Base-by-base conservation (phyloP, 2,329 filamentous ascomycete species). In the Aquanectria penicillioides region DNA sequence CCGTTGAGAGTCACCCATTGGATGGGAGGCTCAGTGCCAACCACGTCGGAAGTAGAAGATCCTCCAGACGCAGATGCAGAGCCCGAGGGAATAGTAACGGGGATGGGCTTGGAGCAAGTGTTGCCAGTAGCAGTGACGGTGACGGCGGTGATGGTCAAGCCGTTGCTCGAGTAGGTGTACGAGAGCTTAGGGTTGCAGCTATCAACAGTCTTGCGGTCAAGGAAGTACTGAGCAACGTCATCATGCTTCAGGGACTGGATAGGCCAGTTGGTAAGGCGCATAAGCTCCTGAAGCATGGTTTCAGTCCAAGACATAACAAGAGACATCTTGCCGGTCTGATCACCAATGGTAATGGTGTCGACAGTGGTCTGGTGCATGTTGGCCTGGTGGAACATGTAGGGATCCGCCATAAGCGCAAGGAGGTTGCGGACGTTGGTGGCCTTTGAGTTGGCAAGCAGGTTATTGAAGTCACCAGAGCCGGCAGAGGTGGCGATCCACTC, bases 331-430 rank as follows among this genome's bases (percentile, higher is more conserved):
- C 60, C 57, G 0, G 60, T 64, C 34, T 64, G 54, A 15, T 37
- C 40, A 17, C 62, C 62, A n/a, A 64, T 38, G 5, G 60, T 64
- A 4, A 54, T 53, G 9, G 59, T 6, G 2, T 49, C 52, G 15
- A 64, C 60, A 13, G 54, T 43, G 3, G 18, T 36, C 17, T 48
- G 51, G 5, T 58, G 40, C 62, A 64, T 64, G 41, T 64, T 64
- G 37, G 62, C 62, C 50, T 64, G 62, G 23, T 64, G 62, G 46
- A 64, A 64, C 62, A 64, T 64, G 57, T 63, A 64, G n/a, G 57
- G 57, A 22, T 64, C 62, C 9, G 60, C 50, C 34, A 58, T 40
- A 6, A 63, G 60, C 8, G 47, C 40, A 1, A 64, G 38, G 3
- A 64, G 22, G 31, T 63, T 53, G 33, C 62, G 62, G 5, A 51